Evolutionary conservation across 768 basidiomycete genomes (phyloP), one percentile per base, ranked within the genome.

Genomic region (Lactifluus hygrophoroides): DNA sequence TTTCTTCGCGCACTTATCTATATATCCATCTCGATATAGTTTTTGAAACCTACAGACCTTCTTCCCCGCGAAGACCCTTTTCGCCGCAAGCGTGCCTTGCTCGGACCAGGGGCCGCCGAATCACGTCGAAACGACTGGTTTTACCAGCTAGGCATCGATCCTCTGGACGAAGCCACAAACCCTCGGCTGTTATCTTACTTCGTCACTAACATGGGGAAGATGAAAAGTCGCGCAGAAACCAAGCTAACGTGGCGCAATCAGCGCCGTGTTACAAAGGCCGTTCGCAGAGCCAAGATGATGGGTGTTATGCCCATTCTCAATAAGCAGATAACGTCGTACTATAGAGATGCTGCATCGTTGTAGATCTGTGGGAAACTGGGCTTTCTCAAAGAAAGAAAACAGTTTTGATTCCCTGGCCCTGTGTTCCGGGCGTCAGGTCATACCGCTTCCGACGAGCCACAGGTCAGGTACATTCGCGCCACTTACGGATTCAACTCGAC

Each of bases 281-380:
- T 96, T 57, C 83, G 88, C 45, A 76, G 94, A 58, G 88, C 94
- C 58, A 90, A 87, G 73, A 85, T 86, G 79, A 94, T 95, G 89
- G 94, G 94, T 40, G 68, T 91, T 56, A 81, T 95, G 53, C 88
- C 91, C 4, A 63, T 74, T 35, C 54, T 64, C 45, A 54, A 42
- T 49, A 63, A 56, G 14, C 43, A 56, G 11, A 43, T 46, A 38
- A 3, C 54, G 23, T 38, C 17, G 21, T 60, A 55, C 32, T 44
- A 5, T 51, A 45, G 28, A 55, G 48, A 45, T 25, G 14, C 17
- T 8, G 6, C 52, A 44, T 40, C 28, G 17, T 7, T 25, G 10
- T 49, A 54, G 53, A 47, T 35, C n/a, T 46, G 34, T 28, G n/a
- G 11, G 37, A 46, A 27, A n/a, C 35, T 43, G 47, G 19, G 23